Percentiles rank a stretch among this genome's conserved stretches.
Evolutionary conservation across 202 grass and related monocot genomes (phyloP).

Genomic region (Panicum hallii): DNA sequence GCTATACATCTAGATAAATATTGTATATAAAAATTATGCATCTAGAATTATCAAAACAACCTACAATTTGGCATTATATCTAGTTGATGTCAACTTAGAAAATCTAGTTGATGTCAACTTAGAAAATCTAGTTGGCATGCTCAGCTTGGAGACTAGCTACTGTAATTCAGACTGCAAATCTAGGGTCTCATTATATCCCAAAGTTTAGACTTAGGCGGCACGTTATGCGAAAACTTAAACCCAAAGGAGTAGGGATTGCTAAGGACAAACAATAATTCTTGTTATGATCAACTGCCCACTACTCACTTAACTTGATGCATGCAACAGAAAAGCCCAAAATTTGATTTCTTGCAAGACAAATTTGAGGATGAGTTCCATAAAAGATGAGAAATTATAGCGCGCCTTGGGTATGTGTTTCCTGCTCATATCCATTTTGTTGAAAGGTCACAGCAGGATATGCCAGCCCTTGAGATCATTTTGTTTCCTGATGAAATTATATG

Average conservation of each 20-base stretch:
- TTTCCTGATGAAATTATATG: not conserved
- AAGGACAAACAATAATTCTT: not conserved
- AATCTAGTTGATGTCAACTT: not conserved
- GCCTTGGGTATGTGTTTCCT: not conserved
- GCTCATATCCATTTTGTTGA: not conserved
- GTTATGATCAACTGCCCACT: not conserved
- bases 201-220: constrained; percentile 25
- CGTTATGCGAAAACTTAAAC: constrained; percentile 23
- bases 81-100: too few species aligned
- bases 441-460: constrained; percentile 21
- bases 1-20: too few species aligned
- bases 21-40: too few species aligned
- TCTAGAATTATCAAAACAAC: too few species aligned
- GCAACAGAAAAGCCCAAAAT: not conserved
- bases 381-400: not conserved
- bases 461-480: constrained; percentile 19
- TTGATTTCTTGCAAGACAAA: not conserved
- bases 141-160: not conserved
- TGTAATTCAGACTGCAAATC: not conserved
- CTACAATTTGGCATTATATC: too few species aligned
- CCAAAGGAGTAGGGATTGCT: not conserved
- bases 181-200: not conserved
- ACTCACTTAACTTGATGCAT: constrained; percentile 1
- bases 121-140: not conserved
- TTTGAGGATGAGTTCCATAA: not conserved